Evolutionary conservation across 805 yeast species (phyloP).

Genomic region (Saturnispora kantuleensis): DNA sequence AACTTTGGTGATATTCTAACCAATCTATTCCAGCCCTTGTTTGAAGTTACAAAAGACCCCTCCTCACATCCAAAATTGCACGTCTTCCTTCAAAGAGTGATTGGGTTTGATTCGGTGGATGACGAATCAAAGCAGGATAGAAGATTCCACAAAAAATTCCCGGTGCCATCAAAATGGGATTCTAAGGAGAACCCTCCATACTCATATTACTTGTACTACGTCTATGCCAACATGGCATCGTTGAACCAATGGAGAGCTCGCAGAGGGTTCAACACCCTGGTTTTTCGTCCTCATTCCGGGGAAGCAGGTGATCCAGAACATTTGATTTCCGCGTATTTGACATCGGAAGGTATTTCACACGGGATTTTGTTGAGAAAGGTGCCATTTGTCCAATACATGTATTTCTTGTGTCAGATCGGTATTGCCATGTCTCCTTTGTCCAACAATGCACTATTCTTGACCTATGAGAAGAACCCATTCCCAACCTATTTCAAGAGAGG

Average conservation of each 20-base stretch:
- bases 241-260: constrained; percentile 73
- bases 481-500: constrained; percentile 86
- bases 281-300: constrained; percentile 96
- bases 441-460: constrained; percentile 89
- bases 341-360: constrained; percentile 89
- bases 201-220: constrained; percentile 84
- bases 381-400: constrained; percentile 90
- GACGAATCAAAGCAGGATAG: constrained; percentile 93
- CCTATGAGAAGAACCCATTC: constrained; percentile 96
- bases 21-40: constrained; percentile 79
- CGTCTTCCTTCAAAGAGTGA: constrained; percentile 82
- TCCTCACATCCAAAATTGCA: constrained; percentile 81
- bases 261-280: constrained; percentile 78
- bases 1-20: constrained; percentile 67
- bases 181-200: constrained; percentile 85
- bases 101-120: constrained; percentile 97
- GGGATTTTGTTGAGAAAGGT: constrained; percentile 89
- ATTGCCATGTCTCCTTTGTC: constrained; percentile 98
- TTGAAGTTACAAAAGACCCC: constrained; percentile 84
- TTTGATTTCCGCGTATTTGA: constrained; percentile 76
- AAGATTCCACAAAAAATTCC: constrained; percentile 71
- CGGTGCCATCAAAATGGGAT: constrained; percentile 81
- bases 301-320: constrained; percentile 99
- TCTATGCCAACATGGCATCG: constrained; percentile 78
- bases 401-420: constrained; percentile 89